Percentiles rank a stretch among this genome's conserved stretches.
Conservation (phyloP, 2,329 filamentous ascomycete species). For the Ascochyta koolunga region DNA sequence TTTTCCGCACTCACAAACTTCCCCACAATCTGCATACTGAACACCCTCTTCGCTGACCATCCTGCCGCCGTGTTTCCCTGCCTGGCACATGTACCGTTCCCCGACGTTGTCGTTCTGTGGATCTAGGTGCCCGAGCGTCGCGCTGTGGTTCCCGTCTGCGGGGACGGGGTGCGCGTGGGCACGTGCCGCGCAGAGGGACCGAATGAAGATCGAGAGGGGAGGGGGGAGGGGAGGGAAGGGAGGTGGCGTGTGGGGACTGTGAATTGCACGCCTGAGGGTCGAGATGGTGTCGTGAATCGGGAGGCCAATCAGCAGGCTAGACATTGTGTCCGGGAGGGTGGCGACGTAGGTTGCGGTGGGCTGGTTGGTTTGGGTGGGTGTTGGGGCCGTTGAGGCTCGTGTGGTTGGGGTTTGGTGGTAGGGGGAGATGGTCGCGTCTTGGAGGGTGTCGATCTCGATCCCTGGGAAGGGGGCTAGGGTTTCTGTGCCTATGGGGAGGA, state of each 20-base stretch:
- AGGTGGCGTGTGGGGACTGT: slow-evolving; percentile 48
- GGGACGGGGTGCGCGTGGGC: slow-evolving; percentile 47
- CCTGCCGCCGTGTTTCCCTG: slow-evolving; percentile 51
- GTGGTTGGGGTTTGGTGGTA: slow-evolving; percentile 30
- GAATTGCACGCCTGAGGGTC: slow-evolving; percentile 46
- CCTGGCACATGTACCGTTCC: slow-evolving; percentile 44
- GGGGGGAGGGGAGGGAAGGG: too few species aligned
- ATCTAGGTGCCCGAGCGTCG: slow-evolving; percentile 46
- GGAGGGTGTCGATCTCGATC: slow-evolving; percentile 31
- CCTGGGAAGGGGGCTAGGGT: slow-evolving; percentile 25
- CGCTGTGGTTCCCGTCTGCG: slow-evolving; percentile 47
- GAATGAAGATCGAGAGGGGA: slow-evolving; percentile 38
- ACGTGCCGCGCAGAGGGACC: slow-evolving; percentile 47
- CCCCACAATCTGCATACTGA: too few species aligned
- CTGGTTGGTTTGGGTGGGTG: slow-evolving; percentile 26
- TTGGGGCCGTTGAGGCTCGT: slow-evolving; percentile 28
- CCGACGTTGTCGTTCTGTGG: slow-evolving; percentile 44
- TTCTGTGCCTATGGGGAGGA: slow-evolving; percentile 16
- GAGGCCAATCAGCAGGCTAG: slow-evolving; percentile 28
- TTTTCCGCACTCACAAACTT: too few species aligned
- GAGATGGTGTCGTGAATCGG: slow-evolving; percentile 39
- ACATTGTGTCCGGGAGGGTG: slow-evolving; percentile 28
- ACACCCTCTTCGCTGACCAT: too few species aligned
- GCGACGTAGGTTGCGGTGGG: slow-evolving; percentile 31
- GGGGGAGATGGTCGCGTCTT: slow-evolving; percentile 35